phyloP scores from a whole-genome alignment of 2,329 filamentous ascomycete genomes.

The Clonostachys solani region DNA sequence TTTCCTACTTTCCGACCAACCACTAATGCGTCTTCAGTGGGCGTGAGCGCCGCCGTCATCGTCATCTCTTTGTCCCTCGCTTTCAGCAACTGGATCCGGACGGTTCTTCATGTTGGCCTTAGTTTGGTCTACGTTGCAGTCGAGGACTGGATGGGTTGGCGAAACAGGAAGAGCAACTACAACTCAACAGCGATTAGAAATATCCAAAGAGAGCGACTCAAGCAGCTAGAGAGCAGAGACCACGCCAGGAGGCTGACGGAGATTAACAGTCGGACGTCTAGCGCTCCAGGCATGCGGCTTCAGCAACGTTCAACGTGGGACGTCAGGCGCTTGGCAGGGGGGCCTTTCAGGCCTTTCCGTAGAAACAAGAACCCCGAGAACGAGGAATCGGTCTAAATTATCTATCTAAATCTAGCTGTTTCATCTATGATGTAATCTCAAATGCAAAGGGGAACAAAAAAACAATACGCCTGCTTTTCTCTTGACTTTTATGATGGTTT shows the following conservation, averaged over 20 bases:
- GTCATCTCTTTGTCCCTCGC: conserved; percentile 10
- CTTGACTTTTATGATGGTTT: conserved; percentile 2
- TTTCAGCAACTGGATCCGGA: conserved; percentile 12
- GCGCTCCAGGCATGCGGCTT: neutral
- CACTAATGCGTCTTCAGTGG: conserved; percentile 3
- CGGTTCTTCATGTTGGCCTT: conserved; percentile 5
- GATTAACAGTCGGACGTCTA: conserved; percentile 6
- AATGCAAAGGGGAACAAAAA: neutral
- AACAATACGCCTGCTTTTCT: neutral
- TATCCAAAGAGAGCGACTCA: conserved; percentile 4
- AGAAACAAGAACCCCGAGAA: neutral
- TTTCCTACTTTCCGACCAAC: neutral
- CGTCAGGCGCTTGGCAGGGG: neutral
- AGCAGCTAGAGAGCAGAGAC: conserved; percentile 7
- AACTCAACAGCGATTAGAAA: conserved; percentile 6
- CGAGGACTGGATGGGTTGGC: conserved; percentile 7
- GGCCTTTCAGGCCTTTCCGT: neutral
- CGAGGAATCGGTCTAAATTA: neutral
- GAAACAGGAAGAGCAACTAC: conserved; percentile 5
- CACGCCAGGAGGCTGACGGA: conserved; percentile 6
- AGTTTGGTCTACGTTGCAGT: conserved; percentile 3
- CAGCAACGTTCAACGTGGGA: conserved; percentile 3
- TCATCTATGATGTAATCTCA: neutral
- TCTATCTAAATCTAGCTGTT: no score
- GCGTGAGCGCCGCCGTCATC: conserved; percentile 9